Evolutionary conservation across 208 protist species (phyloP).

Genomic region (Wallacemonas sp.): DNA sequence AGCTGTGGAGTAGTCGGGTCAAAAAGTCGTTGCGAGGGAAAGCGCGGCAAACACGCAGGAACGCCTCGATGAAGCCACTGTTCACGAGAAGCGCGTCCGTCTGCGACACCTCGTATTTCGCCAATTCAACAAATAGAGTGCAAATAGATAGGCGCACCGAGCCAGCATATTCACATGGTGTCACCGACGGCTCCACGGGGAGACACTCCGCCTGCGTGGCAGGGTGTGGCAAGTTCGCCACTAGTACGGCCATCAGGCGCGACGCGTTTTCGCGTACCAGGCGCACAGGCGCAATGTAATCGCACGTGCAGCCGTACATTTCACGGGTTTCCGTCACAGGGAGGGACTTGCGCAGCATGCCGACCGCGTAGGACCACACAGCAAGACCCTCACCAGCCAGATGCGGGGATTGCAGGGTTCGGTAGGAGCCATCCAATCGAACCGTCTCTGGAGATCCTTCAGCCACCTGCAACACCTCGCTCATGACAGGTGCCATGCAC

Average conservation of each 20-base stretch:
- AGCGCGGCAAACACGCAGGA: slow-evolving; percentile 35
- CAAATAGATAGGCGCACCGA: slow-evolving; percentile 34
- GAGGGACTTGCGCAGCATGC: slow-evolving; percentile 53
- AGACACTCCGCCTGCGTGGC: background rate
- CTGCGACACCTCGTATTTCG: slow-evolving; percentile 30
- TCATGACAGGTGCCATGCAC: slow-evolving; percentile 29
- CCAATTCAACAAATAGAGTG: slow-evolving; percentile 60
- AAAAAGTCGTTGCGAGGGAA: slow-evolving; percentile 50
- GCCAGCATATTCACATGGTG: slow-evolving; percentile 13
- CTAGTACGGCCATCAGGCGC: slow-evolving; percentile 29
- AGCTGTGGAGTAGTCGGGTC: slow-evolving; percentile 29
- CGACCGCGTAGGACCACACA: slow-evolving; percentile 36
- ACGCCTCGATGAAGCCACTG: slow-evolving; percentile 39
- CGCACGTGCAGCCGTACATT: slow-evolving; percentile 40
- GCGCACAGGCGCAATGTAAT: slow-evolving; percentile 35
- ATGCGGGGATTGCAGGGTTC: slow-evolving; percentile 3
- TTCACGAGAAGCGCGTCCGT: slow-evolving; percentile 41
- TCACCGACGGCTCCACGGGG: background rate
- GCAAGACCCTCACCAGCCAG: slow-evolving; percentile 48
- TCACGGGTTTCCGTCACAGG: slow-evolving; percentile 35
- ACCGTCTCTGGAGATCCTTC: slow-evolving; percentile 30
- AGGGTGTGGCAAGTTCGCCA: background rate
- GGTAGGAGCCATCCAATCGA: background rate
- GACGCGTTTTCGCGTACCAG: slow-evolving; percentile 19
- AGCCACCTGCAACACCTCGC: slow-evolving; percentile 14